A percentile compares a stretch with the other conserved stretches of the same genome.
phyloP scores from a whole-genome alignment of 129 eudicot genomes.

The Arctium lappa region DNA sequence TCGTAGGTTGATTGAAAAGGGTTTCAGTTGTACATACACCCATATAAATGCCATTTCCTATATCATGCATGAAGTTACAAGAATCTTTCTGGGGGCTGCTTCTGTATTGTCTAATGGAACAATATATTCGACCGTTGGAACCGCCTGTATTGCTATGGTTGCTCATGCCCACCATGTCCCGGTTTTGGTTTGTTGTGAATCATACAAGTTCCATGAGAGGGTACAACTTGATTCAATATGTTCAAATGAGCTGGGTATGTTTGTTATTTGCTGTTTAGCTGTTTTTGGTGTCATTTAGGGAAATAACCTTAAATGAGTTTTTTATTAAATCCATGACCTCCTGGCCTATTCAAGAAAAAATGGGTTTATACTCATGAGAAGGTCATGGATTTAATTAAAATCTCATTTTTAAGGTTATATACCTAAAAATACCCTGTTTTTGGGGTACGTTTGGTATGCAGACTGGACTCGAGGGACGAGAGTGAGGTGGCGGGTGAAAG shows the following conservation, averaged over 20 bases:
- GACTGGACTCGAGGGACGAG: neutral
- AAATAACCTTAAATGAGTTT: too few relatives aligned
- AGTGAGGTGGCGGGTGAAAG: neutral
- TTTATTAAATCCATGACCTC: too few relatives aligned
- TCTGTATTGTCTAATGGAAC: slow-evolving; percentile 90
- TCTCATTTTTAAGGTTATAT: too few relatives aligned
- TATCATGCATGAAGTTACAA: slow-evolving; percentile 89
- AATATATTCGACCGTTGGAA: slow-evolving; percentile 81
- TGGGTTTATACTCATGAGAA: too few relatives aligned
- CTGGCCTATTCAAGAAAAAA: too few relatives aligned
- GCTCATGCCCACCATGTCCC: slow-evolving; percentile 84
- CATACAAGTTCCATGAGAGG: slow-evolving; percentile 90
- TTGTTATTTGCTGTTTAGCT: neutral
- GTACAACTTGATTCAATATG: slow-evolving; percentile 96
- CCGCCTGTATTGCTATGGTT: slow-evolving; percentile 94
- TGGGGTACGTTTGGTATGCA: neutral
- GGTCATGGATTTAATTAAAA: too few relatives aligned
- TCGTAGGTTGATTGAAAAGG: slow-evolving; percentile 74
- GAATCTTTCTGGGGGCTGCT: slow-evolving; percentile 80
- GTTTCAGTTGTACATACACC: slow-evolving; percentile 81
- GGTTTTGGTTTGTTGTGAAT: slow-evolving; percentile 90
- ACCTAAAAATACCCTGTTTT: neutral
- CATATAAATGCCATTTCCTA: slow-evolving; percentile 86
- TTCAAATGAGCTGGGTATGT: slow-evolving; percentile 86
- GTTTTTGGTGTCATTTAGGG: neutral